A percentile compares a stretch with the other conserved stretches of the same genome.
These are phyloP conservation scores for Acer yangbiense DNA, from an alignment of 345 rosid species.

Conservation along the genomic window DNA sequence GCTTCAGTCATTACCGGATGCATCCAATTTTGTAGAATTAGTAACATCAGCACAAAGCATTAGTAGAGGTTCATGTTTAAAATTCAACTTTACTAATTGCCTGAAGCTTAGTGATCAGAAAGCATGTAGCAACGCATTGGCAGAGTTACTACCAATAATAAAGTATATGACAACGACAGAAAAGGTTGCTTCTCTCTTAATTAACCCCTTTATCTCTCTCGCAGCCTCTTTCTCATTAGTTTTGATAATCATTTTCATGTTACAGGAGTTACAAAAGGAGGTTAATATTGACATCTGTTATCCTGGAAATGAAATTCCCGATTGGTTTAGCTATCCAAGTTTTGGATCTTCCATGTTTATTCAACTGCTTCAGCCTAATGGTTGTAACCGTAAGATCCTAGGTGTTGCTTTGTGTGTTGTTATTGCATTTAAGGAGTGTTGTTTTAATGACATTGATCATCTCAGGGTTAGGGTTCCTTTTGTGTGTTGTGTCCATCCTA, in stretches of 20 bases:
- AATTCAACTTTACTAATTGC: not conserved
- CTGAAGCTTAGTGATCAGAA: not conserved
- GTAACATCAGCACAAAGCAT: not conserved
- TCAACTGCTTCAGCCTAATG: not conserved
- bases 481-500: not conserved
- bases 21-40: not conserved
- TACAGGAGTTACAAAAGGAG: not conserved
- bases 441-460: not conserved
- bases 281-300: not conserved
- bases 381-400: not conserved
- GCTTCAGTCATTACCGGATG: not conserved
- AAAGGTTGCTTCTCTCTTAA: not conserved
- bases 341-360: not conserved
- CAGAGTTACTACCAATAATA: not conserved
- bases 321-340: not conserved
- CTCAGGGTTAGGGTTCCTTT: not conserved
- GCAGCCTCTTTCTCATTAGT: too few relatives aligned
- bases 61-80: too few relatives aligned
- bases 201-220: not conserved
- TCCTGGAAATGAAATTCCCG: constrained; percentile 13
- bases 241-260: not conserved
- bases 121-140: not conserved
- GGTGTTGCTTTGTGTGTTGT: constrained; percentile 3
- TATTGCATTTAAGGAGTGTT: not conserved
- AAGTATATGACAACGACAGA: not conserved